Base-by-base conservation (phyloP, 2,329 filamentous ascomycete species). In the Claviceps cyperi region DNA sequence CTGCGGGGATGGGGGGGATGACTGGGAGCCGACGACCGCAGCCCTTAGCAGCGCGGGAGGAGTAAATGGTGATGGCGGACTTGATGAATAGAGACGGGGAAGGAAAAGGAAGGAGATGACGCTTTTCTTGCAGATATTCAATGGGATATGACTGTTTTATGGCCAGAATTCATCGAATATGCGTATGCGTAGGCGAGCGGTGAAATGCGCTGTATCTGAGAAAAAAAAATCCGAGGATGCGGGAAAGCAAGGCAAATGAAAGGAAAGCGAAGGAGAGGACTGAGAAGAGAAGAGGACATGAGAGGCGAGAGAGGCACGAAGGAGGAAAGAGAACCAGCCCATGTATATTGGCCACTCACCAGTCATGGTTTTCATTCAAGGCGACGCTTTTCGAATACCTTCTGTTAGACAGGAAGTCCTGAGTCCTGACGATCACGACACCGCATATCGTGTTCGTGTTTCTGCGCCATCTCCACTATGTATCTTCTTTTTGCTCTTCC, bases 11-110 rank as follows among this genome's bases (percentile, higher is more conserved):
- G 47, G 63, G 67, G 56, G 56, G 49, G 61, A 55, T 53, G 62
- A 61, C 35, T 22, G 56, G 59, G 39, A 57, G 59, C 43, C 64
- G 65, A 52, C 65, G 63, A 48, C 56, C 51, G 56, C 68, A 67
- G 60, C 64, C 63, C 56, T 32, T 68, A 68, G 60, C 64, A 63
- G 56, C 68, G 66, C 38, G 69, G 75, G 64, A 66, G 73, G 57
- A 74, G 72, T 55, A 74, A 74, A 78, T 60, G 75, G 78, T 57
- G 76, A 80, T 58, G 28, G 28, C 3, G 9, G 9, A 32, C 9
- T 9, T 11, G 28, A 32, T 41, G 11, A 41, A 22, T 3, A 14
- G 19, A 4, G 14, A 41, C 15, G 19, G 5, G 11, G 15, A 22
- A 22, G 40, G 19, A 21, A 41, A 14, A 22, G 15, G 19, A 41